Evolutionary conservation across 140 eudicot species (phyloP).

Genomic region (Erigeron philadelphicus): DNA sequence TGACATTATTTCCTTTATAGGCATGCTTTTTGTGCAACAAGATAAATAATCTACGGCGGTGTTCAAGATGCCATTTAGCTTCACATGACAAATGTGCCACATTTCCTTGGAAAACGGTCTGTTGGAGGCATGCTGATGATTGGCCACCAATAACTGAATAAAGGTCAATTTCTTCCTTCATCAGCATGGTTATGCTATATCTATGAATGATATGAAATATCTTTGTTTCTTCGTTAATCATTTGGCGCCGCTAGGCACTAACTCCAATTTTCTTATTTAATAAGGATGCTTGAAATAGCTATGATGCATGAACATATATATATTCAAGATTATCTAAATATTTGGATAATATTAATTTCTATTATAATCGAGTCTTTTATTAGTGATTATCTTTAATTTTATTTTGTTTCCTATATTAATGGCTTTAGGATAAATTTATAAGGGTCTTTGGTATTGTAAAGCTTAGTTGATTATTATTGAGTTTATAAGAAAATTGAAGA

Average conservation of each 20-base stretch:
- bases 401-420: no score
- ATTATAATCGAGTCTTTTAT: no score
- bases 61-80: constrained; percentile 71
- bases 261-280: constrained; percentile 2
- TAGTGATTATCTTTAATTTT: no score
- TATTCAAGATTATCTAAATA: no score
- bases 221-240: constrained; percentile 6
- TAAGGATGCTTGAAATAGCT: constrained; percentile 10
- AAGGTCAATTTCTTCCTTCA: constrained; percentile 78
- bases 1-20: constrained; percentile 27
- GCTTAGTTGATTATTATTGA: no score
- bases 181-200: constrained; percentile 26
- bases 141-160: constrained; percentile 56
- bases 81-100: constrained; percentile 81
- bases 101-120: constrained; percentile 58
- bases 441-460: no score
- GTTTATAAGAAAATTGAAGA: no score
- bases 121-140: constrained; percentile 68
- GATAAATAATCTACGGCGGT: constrained; percentile 57
- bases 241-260: background rate
- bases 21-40: constrained; percentile 75
- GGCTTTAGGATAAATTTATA: no score
- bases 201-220: background rate
- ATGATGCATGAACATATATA: no score
- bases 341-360: no score